phyloP scores from a whole-genome alignment of 2,329 filamentous ascomycete species.

The Drechslerella stenobrocha region DNA sequence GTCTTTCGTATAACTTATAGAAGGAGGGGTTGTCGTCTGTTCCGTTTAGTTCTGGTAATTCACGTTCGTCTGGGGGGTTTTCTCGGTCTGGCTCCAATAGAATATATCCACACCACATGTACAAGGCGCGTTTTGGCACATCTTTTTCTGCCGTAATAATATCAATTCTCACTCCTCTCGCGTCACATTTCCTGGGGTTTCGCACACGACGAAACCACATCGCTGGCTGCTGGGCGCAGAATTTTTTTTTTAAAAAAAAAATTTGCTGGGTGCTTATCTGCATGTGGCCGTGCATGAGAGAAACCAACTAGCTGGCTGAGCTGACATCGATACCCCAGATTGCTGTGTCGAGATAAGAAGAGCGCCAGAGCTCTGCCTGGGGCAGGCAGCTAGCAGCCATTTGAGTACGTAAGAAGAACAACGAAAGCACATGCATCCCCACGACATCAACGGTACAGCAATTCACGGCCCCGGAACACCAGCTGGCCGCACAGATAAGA shows the following conservation, averaged over 20 bases:
- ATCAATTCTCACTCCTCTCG: conserved; percentile 1
- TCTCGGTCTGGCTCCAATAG: conserved; percentile 20
- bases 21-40: conserved; percentile 28
- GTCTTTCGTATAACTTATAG: conserved; percentile 32
- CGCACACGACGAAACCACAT: too few relatives aligned
- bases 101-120: conserved; percentile 38
- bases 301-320: conserved; percentile 2
- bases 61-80: conserved; percentile 5
- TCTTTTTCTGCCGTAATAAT: conserved; percentile 29
- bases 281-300: background rate
- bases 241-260: too few relatives aligned
- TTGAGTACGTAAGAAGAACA: conserved; percentile 43
- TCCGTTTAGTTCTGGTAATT: conserved; percentile 12
- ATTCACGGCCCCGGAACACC: too few relatives aligned
- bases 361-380: conserved; percentile 45
- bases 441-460: conserved; percentile 11
- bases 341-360: conserved; percentile 29
- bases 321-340: conserved; percentile 40
- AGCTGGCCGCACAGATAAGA: too few relatives aligned
- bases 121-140: conserved; percentile 39
- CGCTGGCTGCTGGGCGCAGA: too few relatives aligned
- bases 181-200: background rate
- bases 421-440: conserved; percentile 24
- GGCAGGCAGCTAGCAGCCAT: conserved; percentile 17
- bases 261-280: too few relatives aligned